Evolutionary conservation across 441 rosid species (phyloP).

Genomic region (Corymbia calophylla): DNA sequence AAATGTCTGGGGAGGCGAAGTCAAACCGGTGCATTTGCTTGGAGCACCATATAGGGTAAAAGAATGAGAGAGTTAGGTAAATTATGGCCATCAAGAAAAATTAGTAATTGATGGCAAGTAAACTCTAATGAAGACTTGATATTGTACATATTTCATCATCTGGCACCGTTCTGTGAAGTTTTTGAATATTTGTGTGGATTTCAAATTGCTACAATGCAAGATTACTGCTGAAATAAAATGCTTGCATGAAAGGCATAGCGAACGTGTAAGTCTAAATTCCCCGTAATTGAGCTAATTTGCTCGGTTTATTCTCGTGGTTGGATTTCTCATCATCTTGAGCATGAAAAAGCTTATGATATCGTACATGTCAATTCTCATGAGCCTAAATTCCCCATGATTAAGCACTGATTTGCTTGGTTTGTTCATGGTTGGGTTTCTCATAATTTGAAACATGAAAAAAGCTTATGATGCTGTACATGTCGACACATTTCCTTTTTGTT

Average conservation of each 20-base stretch:
- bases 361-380: not conserved
- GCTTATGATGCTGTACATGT: not conserved
- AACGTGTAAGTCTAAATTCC: not conserved
- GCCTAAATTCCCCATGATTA: not conserved
- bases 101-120: not conserved
- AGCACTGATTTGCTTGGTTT: not conserved
- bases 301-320: not conserved
- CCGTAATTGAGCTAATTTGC: not conserved
- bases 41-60: not conserved
- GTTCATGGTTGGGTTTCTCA: not conserved
- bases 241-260: not conserved
- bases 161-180: fast-evolving
- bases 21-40: constrained; percentile 27
- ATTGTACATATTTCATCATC: not conserved
- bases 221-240: not conserved
- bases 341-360: not conserved
- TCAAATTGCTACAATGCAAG: not conserved
- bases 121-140: not conserved
- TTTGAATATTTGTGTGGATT: not conserved
- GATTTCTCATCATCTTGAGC: too few species aligned
- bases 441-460: not conserved
- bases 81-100: not conserved
- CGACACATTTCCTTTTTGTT: not conserved
- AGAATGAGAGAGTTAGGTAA: not conserved
- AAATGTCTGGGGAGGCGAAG: constrained; percentile 52